These are phyloP conservation scores for Cercospora sp. DNA, from an alignment of 2,329 filamentous ascomycete species.

Conservation along the genomic window DNA sequence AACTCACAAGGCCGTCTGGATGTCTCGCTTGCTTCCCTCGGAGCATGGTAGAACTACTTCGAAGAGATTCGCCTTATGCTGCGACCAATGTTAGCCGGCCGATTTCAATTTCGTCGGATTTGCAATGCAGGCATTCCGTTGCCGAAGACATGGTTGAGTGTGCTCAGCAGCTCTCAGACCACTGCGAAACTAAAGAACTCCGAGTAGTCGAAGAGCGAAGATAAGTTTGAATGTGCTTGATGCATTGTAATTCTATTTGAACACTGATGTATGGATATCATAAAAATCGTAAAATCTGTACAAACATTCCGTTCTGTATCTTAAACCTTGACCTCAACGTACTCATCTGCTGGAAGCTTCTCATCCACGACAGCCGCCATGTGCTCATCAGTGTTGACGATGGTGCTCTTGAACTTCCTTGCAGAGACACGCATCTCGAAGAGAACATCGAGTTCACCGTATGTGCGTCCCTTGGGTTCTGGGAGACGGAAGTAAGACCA, in stretches of 20 bases:
- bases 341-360: neutral
- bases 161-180: no score
- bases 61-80: no score
- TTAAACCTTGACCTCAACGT: neutral
- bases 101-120: no score
- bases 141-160: no score
- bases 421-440: slow-evolving; percentile 45
- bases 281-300: neutral
- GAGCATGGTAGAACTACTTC: no score
- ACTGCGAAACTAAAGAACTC: no score
- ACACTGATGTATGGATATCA: neutral
- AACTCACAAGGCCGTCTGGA: neutral
- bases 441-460: slow-evolving; percentile 47
- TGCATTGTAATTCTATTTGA: neutral
- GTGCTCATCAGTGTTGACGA: slow-evolving; percentile 19
- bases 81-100: no score
- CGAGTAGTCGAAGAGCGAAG: no score
- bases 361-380: slow-evolving; percentile 8
- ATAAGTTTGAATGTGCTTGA: neutral
- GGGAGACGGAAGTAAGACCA: slow-evolving; percentile 49
- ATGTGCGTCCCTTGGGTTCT: slow-evolving; percentile 46
- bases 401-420: slow-evolving; percentile 39
- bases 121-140: no score
- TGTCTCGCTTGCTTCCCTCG: neutral
- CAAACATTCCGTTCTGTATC: neutral